A percentile compares a stretch with the other conserved stretches of the same genome.
These are phyloP conservation scores for Skeletonema marinoi DNA, from an alignment of 108 stramenopile genomes.

Conservation along the genomic window DNA sequence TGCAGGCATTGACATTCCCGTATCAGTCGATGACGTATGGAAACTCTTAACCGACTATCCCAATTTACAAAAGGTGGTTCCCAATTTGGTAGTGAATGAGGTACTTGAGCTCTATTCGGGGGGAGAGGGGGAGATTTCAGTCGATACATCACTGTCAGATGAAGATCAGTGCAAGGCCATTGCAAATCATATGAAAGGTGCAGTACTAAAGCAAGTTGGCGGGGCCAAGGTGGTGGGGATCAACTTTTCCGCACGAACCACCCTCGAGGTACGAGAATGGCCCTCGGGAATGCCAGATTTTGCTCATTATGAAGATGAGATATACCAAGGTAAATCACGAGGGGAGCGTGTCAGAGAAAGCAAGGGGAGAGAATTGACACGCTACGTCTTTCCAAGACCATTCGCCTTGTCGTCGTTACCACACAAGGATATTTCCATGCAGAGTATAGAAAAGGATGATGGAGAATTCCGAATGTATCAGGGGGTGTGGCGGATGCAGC, in stretches of 20 bases:
- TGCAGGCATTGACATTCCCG: slow-evolving; percentile 89
- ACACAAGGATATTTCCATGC: slow-evolving; percentile 89
- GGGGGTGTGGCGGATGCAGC: slow-evolving; percentile 93
- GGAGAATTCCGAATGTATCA: slow-evolving; percentile 92
- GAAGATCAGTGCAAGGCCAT: slow-evolving; percentile 63
- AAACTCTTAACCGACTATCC: slow-evolving; percentile 80
- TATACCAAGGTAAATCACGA: slow-evolving; percentile 71
- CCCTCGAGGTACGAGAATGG: slow-evolving; percentile 88
- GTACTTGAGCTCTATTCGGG: slow-evolving; percentile 62
- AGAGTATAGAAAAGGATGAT: slow-evolving; percentile 79
- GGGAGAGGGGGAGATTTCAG: not conserved
- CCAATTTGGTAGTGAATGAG: slow-evolving; percentile 85
- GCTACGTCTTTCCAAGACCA: slow-evolving; percentile 86
- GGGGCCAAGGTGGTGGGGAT: slow-evolving; percentile 90
- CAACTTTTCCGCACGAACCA: slow-evolving; percentile 81
- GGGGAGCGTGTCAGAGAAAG: slow-evolving; percentile 55
- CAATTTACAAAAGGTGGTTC: slow-evolving; percentile 79
- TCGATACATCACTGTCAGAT: slow-evolving; percentile 29
- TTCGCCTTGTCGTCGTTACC: slow-evolving; percentile 77
- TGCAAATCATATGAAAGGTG: slow-evolving; percentile 70
- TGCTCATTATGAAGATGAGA: slow-evolving; percentile 71
- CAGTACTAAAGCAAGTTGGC: slow-evolving; percentile 79
- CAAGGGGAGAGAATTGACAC: slow-evolving; percentile 48
- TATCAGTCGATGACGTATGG: slow-evolving; percentile 83
- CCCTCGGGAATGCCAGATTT: slow-evolving; percentile 83